phyloP scores from a whole-genome alignment of 78 protist species.

The Neovahlkampfia damariscottae region DNA sequence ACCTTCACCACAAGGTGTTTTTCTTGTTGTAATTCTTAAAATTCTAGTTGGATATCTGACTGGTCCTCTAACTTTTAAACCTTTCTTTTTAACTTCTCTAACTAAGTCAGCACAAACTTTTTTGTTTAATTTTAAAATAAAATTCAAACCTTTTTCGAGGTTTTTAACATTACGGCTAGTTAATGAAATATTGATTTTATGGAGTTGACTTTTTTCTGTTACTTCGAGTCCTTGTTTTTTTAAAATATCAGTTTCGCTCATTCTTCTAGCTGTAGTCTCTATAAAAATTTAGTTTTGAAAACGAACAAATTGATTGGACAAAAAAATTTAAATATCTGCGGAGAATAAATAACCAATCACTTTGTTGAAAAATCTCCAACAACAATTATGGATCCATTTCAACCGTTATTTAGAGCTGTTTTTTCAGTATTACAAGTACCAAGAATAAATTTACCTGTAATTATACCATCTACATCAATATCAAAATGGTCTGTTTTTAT shows the following conservation, averaged over 20 bases:
- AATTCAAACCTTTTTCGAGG: constrained; percentile 93
- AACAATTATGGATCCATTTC: background rate
- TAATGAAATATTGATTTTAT: constrained; percentile 89
- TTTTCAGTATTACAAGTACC: background rate
- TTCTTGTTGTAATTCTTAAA: constrained; percentile 93
- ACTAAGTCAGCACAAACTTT: constrained; percentile 82
- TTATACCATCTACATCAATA: background rate
- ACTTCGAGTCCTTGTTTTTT: background rate
- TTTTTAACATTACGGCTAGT: constrained; percentile 77
- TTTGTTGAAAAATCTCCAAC: no score
- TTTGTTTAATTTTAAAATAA: no score
- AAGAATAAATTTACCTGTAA: background rate
- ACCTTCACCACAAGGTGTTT: constrained; percentile 99
- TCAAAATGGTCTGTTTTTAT: background rate
- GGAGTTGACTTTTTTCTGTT: constrained; percentile 3
- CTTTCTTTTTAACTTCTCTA: constrained; percentile 73
- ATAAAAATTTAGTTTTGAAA: no score
- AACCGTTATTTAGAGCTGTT: background rate
- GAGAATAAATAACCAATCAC: no score
- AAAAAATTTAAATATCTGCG: no score
- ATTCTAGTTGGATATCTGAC: constrained; percentile 97
- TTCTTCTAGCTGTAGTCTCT: no score
- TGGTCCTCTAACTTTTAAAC: constrained; percentile 90
- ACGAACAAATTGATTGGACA: no score
- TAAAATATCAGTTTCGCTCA: background rate